Percentiles rank a stretch among this genome's conserved stretches.
Evolutionary conservation across 192 early-diverging fungal genomes (phyloP).

Genomic region (Coemansia sp.): DNA sequence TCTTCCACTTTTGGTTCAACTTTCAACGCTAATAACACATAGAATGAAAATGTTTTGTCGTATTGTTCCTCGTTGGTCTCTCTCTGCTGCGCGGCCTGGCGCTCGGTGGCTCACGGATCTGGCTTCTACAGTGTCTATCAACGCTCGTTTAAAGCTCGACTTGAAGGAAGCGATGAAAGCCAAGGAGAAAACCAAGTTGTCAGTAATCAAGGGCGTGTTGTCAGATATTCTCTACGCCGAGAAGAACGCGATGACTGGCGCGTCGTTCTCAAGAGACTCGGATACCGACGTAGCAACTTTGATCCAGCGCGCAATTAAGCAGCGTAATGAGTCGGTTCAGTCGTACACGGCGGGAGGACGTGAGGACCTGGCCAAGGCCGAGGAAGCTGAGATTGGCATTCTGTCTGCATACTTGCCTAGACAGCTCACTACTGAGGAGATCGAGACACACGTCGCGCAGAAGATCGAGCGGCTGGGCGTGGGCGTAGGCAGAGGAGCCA

Average conservation of each 20-base stretch:
- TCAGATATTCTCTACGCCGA: slow-evolving; percentile 78
- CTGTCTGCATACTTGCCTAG: slow-evolving; percentile 75
- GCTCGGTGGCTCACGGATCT: neutral
- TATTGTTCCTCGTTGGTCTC: neutral
- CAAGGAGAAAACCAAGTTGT: slow-evolving; percentile 64
- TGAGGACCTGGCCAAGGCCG: slow-evolving; percentile 71
- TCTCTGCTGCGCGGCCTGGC: neutral
- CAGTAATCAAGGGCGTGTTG: slow-evolving; percentile 74
- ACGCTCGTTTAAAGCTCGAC: slow-evolving; percentile 66
- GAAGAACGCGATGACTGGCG: slow-evolving; percentile 59
- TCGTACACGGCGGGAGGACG: slow-evolving; percentile 69
- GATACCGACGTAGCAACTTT: slow-evolving; percentile 65
- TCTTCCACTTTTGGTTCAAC: neutral
- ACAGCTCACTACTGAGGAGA: slow-evolving; percentile 74
- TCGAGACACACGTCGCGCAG: slow-evolving; percentile 63
- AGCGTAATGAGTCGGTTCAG: slow-evolving; percentile 73
- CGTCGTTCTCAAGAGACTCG: slow-evolving; percentile 41
- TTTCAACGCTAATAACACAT: neutral
- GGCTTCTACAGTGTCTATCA: slow-evolving; percentile 7
- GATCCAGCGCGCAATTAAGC: slow-evolving; percentile 82
- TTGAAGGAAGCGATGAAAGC: slow-evolving; percentile 79
- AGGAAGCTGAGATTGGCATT: slow-evolving; percentile 68
- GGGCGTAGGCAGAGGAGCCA: slow-evolving; percentile 42
- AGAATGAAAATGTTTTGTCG: slow-evolving; percentile 11
- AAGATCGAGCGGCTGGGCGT: slow-evolving; percentile 47